phyloP scores from a whole-genome alignment of 768 basidiomycete species.

The Hygrophorus russula region DNA sequence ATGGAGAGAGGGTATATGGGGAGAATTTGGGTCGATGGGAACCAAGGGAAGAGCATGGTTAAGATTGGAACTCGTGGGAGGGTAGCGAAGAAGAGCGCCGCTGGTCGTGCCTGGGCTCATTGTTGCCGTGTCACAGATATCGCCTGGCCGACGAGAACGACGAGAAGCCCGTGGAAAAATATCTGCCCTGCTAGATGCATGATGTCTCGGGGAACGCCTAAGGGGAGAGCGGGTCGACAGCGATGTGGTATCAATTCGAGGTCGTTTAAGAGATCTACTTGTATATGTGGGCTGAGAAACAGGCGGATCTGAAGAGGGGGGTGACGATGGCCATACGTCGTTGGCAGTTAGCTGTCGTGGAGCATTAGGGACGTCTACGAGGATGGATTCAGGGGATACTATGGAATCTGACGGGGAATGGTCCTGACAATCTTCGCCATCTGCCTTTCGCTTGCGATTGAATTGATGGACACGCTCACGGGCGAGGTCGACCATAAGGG shows the following conservation, averaged over 20 bases:
- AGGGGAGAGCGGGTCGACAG: constrained; percentile 12
- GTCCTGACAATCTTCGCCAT: constrained; percentile 33
- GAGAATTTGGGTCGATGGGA: constrained; percentile 31
- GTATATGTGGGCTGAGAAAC: constrained; percentile 10
- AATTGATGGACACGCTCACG: constrained; percentile 33
- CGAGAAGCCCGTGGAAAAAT: constrained; percentile 18
- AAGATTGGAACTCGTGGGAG: constrained; percentile 19
- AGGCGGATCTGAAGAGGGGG: constrained; percentile 17
- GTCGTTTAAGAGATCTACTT: constrained; percentile 20
- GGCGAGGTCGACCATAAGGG: constrained; percentile 53
- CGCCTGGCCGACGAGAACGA: constrained; percentile 23
- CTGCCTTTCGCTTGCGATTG: constrained; percentile 63
- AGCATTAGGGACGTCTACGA: background rate
- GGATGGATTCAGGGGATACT: constrained; percentile 13
- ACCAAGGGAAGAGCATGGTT: constrained; percentile 20
- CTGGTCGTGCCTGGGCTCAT: constrained; percentile 32
- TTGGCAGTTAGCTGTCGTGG: constrained; percentile 6
- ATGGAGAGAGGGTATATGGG: constrained; percentile 54
- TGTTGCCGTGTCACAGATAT: constrained; percentile 34
- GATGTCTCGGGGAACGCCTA: constrained; percentile 12
- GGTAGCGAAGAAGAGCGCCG: constrained; percentile 30
- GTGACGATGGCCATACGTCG: constrained; percentile 13
- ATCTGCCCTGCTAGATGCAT: constrained; percentile 9
- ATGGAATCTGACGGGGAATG: constrained; percentile 17
- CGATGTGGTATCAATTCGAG: constrained; percentile 24